Evolutionary conservation across 495 filamentous ascomycete genomes (phyloP), one percentile per base, ranked within the genome.

Genomic region (Amniculicola lignicola): DNA sequence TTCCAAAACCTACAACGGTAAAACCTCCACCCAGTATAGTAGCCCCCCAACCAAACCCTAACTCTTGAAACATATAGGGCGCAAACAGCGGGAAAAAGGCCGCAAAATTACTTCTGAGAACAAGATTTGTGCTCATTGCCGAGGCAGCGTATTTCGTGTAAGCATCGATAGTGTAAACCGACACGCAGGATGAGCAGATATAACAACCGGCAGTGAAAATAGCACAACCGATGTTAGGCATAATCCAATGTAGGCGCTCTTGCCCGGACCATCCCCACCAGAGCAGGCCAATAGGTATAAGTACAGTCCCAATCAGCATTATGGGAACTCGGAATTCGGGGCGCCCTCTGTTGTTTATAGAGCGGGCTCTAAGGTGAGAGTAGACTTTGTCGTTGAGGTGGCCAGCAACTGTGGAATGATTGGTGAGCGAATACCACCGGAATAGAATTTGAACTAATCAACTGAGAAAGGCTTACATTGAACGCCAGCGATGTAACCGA

Each of bases 81-180:
- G 58, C 69, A 40, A 63, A 66, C 1, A 71, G 27, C 15, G 67
- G 69, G 35, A 71, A 64, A 12, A 69, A 51, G 18, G 67, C 61
- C n/a, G 65, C 67, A 19, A 66, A 42, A 15, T 65, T 51, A 14
- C 54, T 61, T 9, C 69, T 27, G n/a, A 70, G 54, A 4, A 68
- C 63, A 0, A 64, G 67, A 49, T 67, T 71, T n/a, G 69, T 68
- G 21, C 65, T 64, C 16, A 88, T 57, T 1, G 85, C 88, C 56
- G 78, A 83, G 7, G 88, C 86, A 10, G 87, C 84, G 65, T 79
- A 91, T 12, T 76, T 75, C 22, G 79, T 80, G 66, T 89, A 90
- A 53, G 55, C 54, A 51, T 51, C 41, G 15, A 54, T 56, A 2
- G 37, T 70, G 62, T 86, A 91, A 4, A 77, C 80, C 68, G 85